A percentile compares a stretch with the other conserved stretches of the same genome.
Conservation (phyloP, 306 rosid species). For the Quercus mongolica region DNA sequence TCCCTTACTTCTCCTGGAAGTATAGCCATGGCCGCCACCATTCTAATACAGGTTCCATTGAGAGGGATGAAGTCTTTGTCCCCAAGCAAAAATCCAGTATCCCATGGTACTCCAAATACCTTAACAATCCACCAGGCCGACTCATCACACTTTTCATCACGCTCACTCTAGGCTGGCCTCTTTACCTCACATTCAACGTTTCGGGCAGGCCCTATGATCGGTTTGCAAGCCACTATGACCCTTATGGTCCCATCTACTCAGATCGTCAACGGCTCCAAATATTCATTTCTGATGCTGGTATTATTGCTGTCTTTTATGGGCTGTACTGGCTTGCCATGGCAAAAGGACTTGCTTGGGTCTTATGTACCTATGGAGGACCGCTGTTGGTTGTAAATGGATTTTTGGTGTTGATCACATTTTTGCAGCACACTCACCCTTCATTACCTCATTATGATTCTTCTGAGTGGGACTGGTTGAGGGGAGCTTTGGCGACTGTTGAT, state of each 20-base stretch:
- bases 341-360: slow-evolving; percentile 75
- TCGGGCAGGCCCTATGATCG: slow-evolving; percentile 56
- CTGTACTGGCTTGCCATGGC: slow-evolving; percentile 56
- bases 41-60: slow-evolving; percentile 85
- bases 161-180: slow-evolving; percentile 74
- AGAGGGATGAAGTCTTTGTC: slow-evolving; percentile 91
- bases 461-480: slow-evolving; percentile 96
- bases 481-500: slow-evolving; percentile 90
- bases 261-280: slow-evolving; percentile 77
- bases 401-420: slow-evolving; percentile 78
- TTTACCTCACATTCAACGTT: slow-evolving; percentile 69
- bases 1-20: slow-evolving; percentile 97
- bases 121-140: slow-evolving; percentile 83
- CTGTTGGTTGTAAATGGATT: slow-evolving; percentile 75
- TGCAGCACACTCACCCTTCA: slow-evolving; percentile 94
- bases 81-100: slow-evolving; percentile 57
- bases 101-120: slow-evolving; percentile 64
- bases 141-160: slow-evolving; percentile 42
- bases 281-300: slow-evolving; percentile 53
- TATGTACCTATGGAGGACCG: slow-evolving; percentile 78
- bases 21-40: slow-evolving; percentile 98
- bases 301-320: slow-evolving; percentile 45
- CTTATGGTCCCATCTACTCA: slow-evolving; percentile 66
- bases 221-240: slow-evolving; percentile 85
- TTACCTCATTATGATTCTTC: slow-evolving; percentile 82